A percentile compares a stretch with the other conserved stretches of the same genome.
Evolutionary conservation across 495 filamentous ascomycete species (phyloP).

Genomic region (Saxophila tyrrhenica): DNA sequence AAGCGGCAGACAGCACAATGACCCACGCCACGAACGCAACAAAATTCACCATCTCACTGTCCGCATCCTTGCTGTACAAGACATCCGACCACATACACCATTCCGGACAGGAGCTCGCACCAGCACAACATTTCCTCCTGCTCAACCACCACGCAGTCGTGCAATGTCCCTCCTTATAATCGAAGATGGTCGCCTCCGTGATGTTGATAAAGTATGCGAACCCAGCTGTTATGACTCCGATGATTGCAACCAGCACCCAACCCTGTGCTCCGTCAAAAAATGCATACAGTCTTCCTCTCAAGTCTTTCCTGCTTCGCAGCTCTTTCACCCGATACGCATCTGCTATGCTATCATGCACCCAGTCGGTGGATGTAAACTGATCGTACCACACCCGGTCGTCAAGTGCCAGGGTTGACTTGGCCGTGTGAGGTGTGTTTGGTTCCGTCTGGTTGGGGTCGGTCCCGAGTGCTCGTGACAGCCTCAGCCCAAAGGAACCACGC

Average conservation of each 20-base stretch:
- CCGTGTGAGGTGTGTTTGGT: conserved; percentile 14
- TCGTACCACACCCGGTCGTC: conserved; percentile 98
- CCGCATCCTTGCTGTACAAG: conserved; percentile 41
- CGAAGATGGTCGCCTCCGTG: conserved; percentile 71
- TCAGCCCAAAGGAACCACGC: conserved; percentile 24
- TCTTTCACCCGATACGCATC: conserved; percentile 81
- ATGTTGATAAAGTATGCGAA: conserved; percentile 86
- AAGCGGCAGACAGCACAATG: conserved; percentile 57
- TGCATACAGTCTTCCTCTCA: conserved; percentile 63
- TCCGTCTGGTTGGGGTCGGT: conserved; percentile 14
- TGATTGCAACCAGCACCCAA: conserved; percentile 86
- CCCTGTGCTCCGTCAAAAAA: conserved; percentile 85
- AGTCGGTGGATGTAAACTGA: conserved; percentile 96
- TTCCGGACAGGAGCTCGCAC: conserved; percentile 45
- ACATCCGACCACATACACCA: conserved; percentile 72
- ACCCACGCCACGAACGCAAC: conserved; percentile 58
- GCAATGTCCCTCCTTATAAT: conserved; percentile 86
- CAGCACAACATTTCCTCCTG: conserved; percentile 67
- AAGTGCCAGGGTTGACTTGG: conserved; percentile 23
- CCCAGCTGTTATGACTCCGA: conserved; percentile 74
- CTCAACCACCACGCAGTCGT: conserved; percentile 56
- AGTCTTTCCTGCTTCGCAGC: conserved; percentile 68
- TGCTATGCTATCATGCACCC: conserved; percentile 96
- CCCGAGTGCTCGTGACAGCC: conserved; percentile 25
- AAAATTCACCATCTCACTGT: conserved; percentile 59